Evolutionary conservation across 495 filamentous ascomycete genomes (phyloP).

Genomic region (Penicillium cinerascens): DNA sequence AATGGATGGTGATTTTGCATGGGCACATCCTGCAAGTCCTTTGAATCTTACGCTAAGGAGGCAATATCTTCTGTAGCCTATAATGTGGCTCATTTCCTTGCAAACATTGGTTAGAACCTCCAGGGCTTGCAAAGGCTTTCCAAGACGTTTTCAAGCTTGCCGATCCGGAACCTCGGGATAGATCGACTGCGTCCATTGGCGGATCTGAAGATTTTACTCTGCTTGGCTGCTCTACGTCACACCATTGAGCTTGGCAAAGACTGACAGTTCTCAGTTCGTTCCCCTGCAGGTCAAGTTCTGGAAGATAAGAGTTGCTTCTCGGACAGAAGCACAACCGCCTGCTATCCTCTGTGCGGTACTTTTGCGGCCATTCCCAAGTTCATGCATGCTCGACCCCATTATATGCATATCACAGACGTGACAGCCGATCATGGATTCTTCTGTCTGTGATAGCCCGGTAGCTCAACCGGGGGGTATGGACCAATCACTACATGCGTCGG

Average conservation of each 20-base stretch:
- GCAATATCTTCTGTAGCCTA: no score
- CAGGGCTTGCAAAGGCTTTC: no score
- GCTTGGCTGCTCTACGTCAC: neutral
- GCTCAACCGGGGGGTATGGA: neutral
- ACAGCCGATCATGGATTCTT: constrained; percentile 10
- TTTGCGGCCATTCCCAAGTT: neutral
- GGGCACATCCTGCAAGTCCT: no score
- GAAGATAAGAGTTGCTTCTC: neutral
- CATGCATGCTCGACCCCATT: constrained; percentile 2
- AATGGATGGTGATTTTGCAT: no score
- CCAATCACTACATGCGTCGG: constrained; percentile 9
- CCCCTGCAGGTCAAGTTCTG: neutral
- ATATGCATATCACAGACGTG: constrained; percentile 16
- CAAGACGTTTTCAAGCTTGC: no score
- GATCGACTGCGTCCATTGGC: neutral
- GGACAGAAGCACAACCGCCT: neutral
- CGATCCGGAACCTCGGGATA: neutral
- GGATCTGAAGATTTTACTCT: no score
- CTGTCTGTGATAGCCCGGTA: constrained; percentile 4
- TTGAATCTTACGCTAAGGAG: no score
- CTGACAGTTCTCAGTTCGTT: neutral
- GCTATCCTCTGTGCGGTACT: neutral
- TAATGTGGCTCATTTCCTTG: no score
- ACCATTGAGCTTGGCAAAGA: neutral
- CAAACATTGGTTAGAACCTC: no score